Base-by-base conservation (phyloP, 2,329 filamentous ascomycete species). In the Stemphylium vesicarium region DNA sequence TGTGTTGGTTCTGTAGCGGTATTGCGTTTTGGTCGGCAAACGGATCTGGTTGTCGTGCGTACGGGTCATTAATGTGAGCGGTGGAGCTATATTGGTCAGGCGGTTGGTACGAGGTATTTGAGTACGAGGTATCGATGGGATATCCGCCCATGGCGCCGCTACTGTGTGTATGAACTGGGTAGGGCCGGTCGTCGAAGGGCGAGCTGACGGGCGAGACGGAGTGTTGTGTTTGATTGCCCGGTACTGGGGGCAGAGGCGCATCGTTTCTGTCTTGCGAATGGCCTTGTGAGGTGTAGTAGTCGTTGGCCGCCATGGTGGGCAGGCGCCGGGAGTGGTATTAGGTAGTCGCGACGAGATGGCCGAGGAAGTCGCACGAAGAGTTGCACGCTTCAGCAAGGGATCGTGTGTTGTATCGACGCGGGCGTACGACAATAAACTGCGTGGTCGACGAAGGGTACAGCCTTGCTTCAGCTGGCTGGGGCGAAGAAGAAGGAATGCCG, bases 231-330 rank as follows among this genome's bases (percentile, higher is more conserved):
- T 65, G 58, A 49, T 60, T 57, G 48, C 50, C 56, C 2, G 75
- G 69, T 57, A 73, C 44, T 50, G 73, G 52, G 48, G 74, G 64
- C 50, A 78, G 66, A 32, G 77, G 72, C 41, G 72, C 69, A 56
- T 81, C 77, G 64, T 56, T 53, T n/a, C 47, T 58, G 38, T 47
- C 46, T 49, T 63, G 58, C 10, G 53, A 59, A 36, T 57, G 63
- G 13, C 45, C 53, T 59, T 77, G 77, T 15, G 70, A 76, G 15
- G 68, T 80, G 61, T 90, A 90, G 77, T 90, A 90, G 66, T 89
- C 84, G 75, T 80, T 79, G 51, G 79, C 73, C 40, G 79, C 78
- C 79, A 81, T 81, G 57, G 35, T 57, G 44, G 52, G 50, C 36
- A 52, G 36, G 39, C 31, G 36, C 40, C 15, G 15, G 29, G 10